Conservation (phyloP, 2,329 filamentous ascomycete genomes). For the Penicillium sp. region DNA sequence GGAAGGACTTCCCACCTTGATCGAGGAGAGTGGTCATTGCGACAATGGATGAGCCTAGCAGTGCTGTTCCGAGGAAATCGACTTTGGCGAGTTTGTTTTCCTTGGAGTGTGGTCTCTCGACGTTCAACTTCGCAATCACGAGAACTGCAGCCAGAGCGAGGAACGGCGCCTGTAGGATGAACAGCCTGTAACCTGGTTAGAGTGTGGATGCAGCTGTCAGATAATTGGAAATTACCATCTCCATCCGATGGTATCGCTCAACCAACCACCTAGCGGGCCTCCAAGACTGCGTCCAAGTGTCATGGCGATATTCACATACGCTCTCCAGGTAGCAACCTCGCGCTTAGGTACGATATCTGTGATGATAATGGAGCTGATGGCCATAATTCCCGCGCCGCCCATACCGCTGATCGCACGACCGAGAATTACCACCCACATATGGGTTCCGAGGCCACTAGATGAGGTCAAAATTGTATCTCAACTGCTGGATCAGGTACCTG, state of each 20-base stretch:
- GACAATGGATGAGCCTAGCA: slow-evolving; percentile 40
- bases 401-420: slow-evolving; percentile 37
- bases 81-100: slow-evolving; percentile 40
- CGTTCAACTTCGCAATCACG: slow-evolving; percentile 38
- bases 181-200: slow-evolving; percentile 17
- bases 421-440: slow-evolving; percentile 35
- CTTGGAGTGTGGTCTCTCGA: slow-evolving; percentile 1
- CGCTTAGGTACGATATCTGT: slow-evolving; percentile 44
- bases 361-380: slow-evolving; percentile 42
- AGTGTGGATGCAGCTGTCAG: too few species aligned
- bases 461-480: background rate
- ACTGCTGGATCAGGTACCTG: background rate
- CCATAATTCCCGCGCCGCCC: slow-evolving; percentile 40
- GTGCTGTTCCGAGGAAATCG: slow-evolving; percentile 50
- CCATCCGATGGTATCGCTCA: slow-evolving; percentile 58
- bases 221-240: slow-evolving; percentile 43
- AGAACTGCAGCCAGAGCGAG: slow-evolving; percentile 30
- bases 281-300: slow-evolving; percentile 45
- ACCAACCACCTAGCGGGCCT: slow-evolving; percentile 51
- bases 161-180: slow-evolving; percentile 24
- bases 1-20: slow-evolving; percentile 39
- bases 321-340: slow-evolving; percentile 43
- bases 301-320: slow-evolving; percentile 46
- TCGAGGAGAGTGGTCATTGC: slow-evolving; percentile 42
- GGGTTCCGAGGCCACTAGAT: slow-evolving; percentile 30